Percentiles rank a stretch among this genome's conserved stretches.
These are phyloP conservation scores for Sisymbrium irio DNA, from an alignment of 345 rosid genomes.

Conservation along the genomic window DNA sequence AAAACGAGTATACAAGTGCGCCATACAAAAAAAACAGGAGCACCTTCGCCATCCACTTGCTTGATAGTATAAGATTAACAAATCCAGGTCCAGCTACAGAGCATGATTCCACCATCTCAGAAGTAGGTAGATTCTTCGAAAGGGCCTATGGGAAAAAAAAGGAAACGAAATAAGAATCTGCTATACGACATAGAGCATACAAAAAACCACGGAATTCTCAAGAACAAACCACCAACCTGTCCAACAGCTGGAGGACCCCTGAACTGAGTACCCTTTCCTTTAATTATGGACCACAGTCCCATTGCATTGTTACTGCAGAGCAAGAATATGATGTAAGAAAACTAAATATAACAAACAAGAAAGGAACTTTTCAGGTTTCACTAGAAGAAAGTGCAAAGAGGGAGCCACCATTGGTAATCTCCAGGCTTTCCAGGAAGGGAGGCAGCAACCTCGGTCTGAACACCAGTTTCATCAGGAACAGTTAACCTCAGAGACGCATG, in stretches of 20 bases:
- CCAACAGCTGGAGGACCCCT: conserved; percentile 83
- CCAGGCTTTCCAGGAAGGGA: conserved; percentile 63
- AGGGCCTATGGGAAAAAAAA: conserved; percentile 54
- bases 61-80: conserved; percentile 71
- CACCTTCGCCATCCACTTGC: conserved; percentile 88
- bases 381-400: not conserved
- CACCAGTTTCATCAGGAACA: conserved; percentile 55
- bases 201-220: not conserved
- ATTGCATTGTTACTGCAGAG: conserved; percentile 86
- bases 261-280: conserved; percentile 62
- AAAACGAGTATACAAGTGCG: not conserved
- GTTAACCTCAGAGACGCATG: conserved; percentile 56
- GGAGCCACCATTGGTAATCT: conserved; percentile 84
- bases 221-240: conserved; percentile 47
- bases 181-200: not conserved
- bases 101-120: conserved; percentile 80
- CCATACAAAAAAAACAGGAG: not conserved
- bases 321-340: not conserved
- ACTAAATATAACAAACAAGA: not conserved
- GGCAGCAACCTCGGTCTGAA: conserved; percentile 68
- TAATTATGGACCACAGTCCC: conserved; percentile 73
- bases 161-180: not conserved
- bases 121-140: conserved; percentile 61
- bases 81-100: conserved; percentile 95
- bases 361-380: not conserved